Evolutionary conservation across 257 asterid species (phyloP).

Genomic region (Euphrasia confusa): DNA sequence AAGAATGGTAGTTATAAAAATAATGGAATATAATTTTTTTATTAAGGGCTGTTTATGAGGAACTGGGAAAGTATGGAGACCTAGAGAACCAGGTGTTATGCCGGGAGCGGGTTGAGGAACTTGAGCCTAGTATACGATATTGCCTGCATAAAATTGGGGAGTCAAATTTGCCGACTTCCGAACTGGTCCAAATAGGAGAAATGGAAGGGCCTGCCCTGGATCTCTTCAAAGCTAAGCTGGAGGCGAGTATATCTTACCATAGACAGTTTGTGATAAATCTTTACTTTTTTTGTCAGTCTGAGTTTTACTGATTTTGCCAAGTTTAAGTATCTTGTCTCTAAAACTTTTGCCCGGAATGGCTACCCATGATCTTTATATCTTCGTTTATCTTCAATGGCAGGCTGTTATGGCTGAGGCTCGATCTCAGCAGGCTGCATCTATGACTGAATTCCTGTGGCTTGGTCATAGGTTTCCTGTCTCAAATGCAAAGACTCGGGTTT

Average conservation of each 20-base stretch:
- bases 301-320: constrained; percentile 16
- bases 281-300: constrained; percentile 7
- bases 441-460: constrained; percentile 94
- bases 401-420: constrained; percentile 99
- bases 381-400: constrained; percentile 39
- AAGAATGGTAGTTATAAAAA: constrained; percentile 8
- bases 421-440: constrained; percentile 94
- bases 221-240: constrained; percentile 89
- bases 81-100: constrained; percentile 83
- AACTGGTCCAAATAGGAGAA: constrained; percentile 75
- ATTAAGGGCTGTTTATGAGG: constrained; percentile 93
- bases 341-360: constrained; percentile 8
- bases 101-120: constrained; percentile 92
- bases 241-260: constrained; percentile 44
- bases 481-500: constrained; percentile 86
- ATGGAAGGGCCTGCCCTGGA: constrained; percentile 96
- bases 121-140: constrained; percentile 84
- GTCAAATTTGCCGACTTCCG: constrained; percentile 82
- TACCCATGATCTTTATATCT: constrained; percentile 21
- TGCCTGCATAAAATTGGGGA: constrained; percentile 90
- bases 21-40: constrained; percentile 3
- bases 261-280: constrained; percentile 13
- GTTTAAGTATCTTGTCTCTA: constrained; percentile 10
- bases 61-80: constrained; percentile 97
- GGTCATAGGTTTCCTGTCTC: constrained; percentile 84